Evolutionary conservation across 148 eudicot genomes (phyloP), one percentile per base, ranked within the genome.

Genomic region (Gaultheria prostrata): DNA sequence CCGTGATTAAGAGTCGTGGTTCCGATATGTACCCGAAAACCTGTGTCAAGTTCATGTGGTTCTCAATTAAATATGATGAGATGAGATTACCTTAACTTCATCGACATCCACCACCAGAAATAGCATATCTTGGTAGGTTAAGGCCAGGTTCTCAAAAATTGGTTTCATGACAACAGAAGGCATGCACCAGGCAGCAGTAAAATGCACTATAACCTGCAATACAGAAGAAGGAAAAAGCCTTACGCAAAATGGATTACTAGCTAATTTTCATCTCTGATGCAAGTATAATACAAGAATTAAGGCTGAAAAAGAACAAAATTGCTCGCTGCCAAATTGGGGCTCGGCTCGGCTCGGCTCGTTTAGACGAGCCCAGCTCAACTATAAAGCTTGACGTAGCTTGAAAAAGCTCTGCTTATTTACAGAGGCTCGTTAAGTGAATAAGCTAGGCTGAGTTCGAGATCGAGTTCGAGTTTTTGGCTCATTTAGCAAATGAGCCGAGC

Each of bases 141-240:
- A 78, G 53, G 90, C 77, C 83, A 88, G 72, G 14, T 82, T 84
- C 79, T 86, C 83, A 79, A 86, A 84, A 49, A 77, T 46, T 11
- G 85, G 79, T 61, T 86, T 88, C 90, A 88, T 88, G 39, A 78
- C 78, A 7, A 86, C 83, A 10, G 88, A 86, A 45, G 83, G 90
- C 77, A 83, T 49, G 82, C 88, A 88, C 90, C 90, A 88, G 56
- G 63, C 14, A 17, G 90, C 83, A 15, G 67, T 73, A 26, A 88
- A 88, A 45, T 88, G 86, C 20, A 74, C 86, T 79, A 84, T 63
- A 2, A 86, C 86, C 90, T 83, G 85, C 43, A 80, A 50, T 76
- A 76, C 7, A 46, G 69, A 78, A 5, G 76, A 45, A 14, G 0
- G 18, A 8, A 76, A 76, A 14, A 8, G 1, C 10, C 28, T 4